Evolutionary conservation across 1,284 basidiomycete genomes (phyloP).

Genomic region (Rhodotorula mucilaginosa): DNA sequence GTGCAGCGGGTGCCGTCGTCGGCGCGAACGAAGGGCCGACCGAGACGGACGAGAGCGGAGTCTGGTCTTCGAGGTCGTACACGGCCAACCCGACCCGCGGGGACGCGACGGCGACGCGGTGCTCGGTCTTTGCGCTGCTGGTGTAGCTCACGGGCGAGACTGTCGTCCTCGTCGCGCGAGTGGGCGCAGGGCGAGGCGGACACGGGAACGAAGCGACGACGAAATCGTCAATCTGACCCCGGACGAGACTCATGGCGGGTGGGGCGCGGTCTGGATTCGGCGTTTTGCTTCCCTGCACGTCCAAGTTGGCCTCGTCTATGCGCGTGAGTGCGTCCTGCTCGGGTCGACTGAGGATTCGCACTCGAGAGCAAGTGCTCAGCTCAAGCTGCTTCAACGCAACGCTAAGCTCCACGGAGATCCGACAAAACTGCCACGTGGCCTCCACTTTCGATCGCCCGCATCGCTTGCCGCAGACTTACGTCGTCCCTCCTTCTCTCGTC

Average conservation of each 20-base stretch:
- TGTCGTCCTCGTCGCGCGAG: background rate
- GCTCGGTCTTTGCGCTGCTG: conserved; percentile 11
- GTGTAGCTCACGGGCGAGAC: conserved; percentile 24
- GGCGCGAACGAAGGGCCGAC: conserved; percentile 37
- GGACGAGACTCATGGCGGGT: conserved; percentile 22
- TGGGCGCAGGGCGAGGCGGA: background rate
- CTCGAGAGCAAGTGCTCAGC: too few relatives aligned
- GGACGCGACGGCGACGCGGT: conserved; percentile 21
- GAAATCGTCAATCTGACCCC: conserved; percentile 25
- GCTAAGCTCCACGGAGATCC: background rate
- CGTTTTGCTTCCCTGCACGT: background rate
- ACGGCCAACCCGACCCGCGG: conserved; percentile 25
- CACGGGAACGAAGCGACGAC: conserved; percentile 31
- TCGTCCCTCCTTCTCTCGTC: too few relatives aligned
- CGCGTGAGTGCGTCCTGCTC: too few relatives aligned
- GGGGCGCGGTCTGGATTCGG: background rate
- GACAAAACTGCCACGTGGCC: too few relatives aligned
- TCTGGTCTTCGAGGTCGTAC: conserved; percentile 40
- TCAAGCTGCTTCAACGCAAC: background rate
- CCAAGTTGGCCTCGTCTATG: too few relatives aligned
- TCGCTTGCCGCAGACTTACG: too few relatives aligned
- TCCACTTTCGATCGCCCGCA: background rate
- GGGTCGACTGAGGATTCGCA: too few relatives aligned
- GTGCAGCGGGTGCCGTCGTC: conserved; percentile 31
- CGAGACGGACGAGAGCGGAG: conserved; percentile 37